phyloP scores from a whole-genome alignment of 2,329 filamentous ascomycete species.

The Epichloe scottii region DNA sequence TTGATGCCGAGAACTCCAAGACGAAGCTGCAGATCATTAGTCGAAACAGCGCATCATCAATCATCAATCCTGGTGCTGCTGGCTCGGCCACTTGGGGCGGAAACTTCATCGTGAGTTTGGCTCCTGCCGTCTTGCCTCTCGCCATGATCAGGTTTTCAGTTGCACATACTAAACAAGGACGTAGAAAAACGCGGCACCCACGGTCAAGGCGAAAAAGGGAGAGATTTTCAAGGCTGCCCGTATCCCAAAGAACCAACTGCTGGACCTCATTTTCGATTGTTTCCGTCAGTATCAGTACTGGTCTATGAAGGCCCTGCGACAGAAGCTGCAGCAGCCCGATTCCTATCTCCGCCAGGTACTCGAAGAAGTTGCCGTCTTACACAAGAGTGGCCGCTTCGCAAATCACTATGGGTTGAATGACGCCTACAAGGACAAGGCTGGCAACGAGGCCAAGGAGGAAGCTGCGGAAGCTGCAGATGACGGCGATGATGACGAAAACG shows the following conservation, averaged over 20 bases:
- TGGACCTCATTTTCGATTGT: conserved; percentile 71
- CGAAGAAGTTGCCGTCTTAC: conserved; percentile 68
- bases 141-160: neutral
- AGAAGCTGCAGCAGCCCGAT: conserved; percentile 72
- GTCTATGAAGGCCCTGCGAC: conserved; percentile 79
- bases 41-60: conserved; percentile 34
- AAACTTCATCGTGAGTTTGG: conserved; percentile 44
- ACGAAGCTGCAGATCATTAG: conserved; percentile 38
- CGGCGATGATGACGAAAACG: conserved; percentile 54
- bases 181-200: conserved; percentile 40
- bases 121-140: neutral
- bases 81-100: conserved; percentile 25
- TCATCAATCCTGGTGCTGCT: conserved; percentile 42
- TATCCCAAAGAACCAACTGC: conserved; percentile 75
- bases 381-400: conserved; percentile 73
- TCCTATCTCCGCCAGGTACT: conserved; percentile 81
- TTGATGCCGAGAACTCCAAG: conserved; percentile 36
- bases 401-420: conserved; percentile 77
- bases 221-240: conserved; percentile 74
- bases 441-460: conserved; percentile 36
- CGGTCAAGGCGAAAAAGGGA: conserved; percentile 46
- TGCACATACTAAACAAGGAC: neutral
- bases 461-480: conserved; percentile 45
- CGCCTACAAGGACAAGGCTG: conserved; percentile 25
- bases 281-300: conserved; percentile 86